Evolutionary conservation across 192 early-diverging fungal species (phyloP).

Genomic region (Coemansia interrupta): DNA sequence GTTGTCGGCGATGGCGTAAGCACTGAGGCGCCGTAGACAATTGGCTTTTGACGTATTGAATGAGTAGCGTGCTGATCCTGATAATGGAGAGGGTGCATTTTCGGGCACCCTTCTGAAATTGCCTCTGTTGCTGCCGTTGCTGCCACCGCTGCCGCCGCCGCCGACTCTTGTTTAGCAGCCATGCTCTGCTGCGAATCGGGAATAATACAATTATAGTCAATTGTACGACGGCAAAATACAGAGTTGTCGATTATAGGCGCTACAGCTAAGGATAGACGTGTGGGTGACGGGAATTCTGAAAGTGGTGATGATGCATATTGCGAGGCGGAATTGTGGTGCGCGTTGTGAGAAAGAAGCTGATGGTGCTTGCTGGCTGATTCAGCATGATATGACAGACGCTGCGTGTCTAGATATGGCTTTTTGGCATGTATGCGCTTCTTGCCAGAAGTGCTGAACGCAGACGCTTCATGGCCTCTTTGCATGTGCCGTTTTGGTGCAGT

Average conservation of each 20-base stretch:
- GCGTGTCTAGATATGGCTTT: neutral
- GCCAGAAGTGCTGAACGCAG: neutral
- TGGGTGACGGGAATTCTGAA: neutral
- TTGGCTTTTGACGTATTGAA: no score
- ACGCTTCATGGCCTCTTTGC: neutral
- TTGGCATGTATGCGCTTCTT: neutral
- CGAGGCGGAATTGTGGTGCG: neutral
- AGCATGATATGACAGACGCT: neutral
- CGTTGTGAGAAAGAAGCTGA: neutral
- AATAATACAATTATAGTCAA: neutral
- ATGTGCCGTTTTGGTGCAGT: neutral
- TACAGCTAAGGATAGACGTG: neutral
- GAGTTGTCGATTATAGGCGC: neutral
- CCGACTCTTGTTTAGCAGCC: no score
- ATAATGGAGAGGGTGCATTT: no score
- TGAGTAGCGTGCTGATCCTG: no score
- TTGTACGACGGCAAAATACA: neutral
- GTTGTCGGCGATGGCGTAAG: no score
- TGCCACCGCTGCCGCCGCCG: no score
- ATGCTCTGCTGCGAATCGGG: neutral
- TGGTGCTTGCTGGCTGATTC: neutral
- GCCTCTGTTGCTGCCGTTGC: no score
- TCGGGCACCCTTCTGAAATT: no score
- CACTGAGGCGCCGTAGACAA: no score
- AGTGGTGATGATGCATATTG: neutral